These are phyloP conservation scores for Eucalyptus fibrosa DNA, from an alignment of 345 rosid genomes.

Conservation along the genomic window DNA sequence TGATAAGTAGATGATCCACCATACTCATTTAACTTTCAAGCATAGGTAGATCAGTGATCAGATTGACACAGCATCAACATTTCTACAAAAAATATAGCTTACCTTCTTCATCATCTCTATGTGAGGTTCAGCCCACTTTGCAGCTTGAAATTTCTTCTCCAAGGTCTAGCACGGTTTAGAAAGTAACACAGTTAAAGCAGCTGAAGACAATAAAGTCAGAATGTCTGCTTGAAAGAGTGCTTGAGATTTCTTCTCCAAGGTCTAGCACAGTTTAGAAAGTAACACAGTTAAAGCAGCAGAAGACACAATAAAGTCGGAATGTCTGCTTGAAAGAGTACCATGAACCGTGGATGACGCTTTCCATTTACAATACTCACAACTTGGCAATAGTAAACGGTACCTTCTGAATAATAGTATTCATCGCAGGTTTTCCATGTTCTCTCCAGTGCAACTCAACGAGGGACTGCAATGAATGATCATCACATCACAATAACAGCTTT, in stretches of 20 bases:
- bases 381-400: conserved; percentile 13
- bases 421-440: conserved; percentile 67
- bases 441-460: conserved; percentile 47
- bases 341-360: background rate
- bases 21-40: background rate
- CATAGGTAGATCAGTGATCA: background rate
- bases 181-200: background rate
- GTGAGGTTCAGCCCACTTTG: conserved; percentile 83
- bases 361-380: background rate
- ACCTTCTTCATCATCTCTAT: conserved; percentile 59
- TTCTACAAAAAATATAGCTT: conserved; percentile 4
- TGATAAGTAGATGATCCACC: background rate
- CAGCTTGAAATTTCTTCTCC: conserved; percentile 57
- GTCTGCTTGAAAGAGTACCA: background rate
- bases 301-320: background rate
- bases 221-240: background rate
- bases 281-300: background rate
- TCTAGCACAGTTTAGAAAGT: conserved; percentile 24
- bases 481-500: background rate
- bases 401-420: conserved; percentile 52
- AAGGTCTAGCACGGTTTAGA: conserved; percentile 29
- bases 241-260: conserved; percentile 45
- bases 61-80: background rate
- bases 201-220: background rate
- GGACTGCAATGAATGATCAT: conserved; percentile 13